A percentile compares a stretch with the other conserved stretches of the same genome.
Evolutionary conservation across 805 yeast species (phyloP).

Genomic region (Candida suzukii): DNA sequence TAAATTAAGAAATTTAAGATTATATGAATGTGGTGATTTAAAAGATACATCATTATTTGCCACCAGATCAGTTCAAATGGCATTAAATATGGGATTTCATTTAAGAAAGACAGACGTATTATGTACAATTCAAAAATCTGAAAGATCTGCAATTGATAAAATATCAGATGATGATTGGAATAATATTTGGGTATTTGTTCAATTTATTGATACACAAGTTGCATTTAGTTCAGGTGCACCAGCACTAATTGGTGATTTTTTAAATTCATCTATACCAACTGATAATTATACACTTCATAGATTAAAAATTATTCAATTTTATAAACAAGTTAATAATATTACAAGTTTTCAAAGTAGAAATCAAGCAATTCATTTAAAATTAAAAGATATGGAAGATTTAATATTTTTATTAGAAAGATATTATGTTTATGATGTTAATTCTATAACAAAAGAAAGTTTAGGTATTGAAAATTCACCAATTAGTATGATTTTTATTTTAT

Average conservation of each 20-base stretch:
- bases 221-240: slow-evolving; percentile 18
- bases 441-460: background rate
- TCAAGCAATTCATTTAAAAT: background rate
- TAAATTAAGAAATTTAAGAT: slow-evolving; percentile 9
- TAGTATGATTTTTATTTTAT: background rate
- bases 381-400: slow-evolving; percentile 13
- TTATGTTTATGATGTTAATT: slow-evolving; percentile 1
- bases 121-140: background rate
- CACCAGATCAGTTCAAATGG: slow-evolving; percentile 15
- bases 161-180: slow-evolving; percentile 13
- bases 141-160: slow-evolving; percentile 2
- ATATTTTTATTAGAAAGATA: slow-evolving; percentile 11
- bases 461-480: background rate
- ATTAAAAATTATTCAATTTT: slow-evolving; percentile 4
- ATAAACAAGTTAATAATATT: slow-evolving; percentile 7
- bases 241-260: slow-evolving; percentile 2
- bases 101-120: slow-evolving; percentile 1
- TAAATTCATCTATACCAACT: background rate
- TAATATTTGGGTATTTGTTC: slow-evolving; percentile 10
- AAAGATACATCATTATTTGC: slow-evolving; percentile 10
- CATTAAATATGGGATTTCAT: slow-evolving; percentile 15
- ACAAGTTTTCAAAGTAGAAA: slow-evolving; percentile 1
- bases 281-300: slow-evolving; percentile 1
- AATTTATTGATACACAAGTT: slow-evolving; percentile 15
- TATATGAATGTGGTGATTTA: slow-evolving; percentile 12